These are phyloP conservation scores for Penicillium macrosclerotiorum DNA, from an alignment of 495 filamentous ascomycete species.

Conservation along the genomic window DNA sequence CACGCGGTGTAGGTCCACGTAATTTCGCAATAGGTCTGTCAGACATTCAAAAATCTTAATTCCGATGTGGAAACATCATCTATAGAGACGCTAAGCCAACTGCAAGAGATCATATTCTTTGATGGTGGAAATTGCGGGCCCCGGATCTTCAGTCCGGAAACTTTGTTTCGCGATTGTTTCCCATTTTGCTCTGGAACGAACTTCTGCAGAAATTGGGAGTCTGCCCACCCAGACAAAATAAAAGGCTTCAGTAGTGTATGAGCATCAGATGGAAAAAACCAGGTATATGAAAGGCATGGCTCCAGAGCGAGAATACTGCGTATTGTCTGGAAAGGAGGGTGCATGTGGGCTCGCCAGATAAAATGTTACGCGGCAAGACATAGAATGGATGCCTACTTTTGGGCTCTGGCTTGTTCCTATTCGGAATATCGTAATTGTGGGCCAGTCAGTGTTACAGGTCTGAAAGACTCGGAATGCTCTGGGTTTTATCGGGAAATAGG, in stretches of 20 bases:
- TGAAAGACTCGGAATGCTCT: neutral
- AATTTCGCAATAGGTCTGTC: neutral
- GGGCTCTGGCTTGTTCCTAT: constrained; percentile 3
- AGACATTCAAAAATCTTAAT: neutral
- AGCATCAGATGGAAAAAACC: no score
- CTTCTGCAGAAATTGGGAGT: neutral
- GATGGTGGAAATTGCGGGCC: neutral
- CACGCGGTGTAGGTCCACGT: neutral
- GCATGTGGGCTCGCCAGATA: no score
- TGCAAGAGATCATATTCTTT: neutral
- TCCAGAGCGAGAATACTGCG: no score
- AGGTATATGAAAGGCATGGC: no score
- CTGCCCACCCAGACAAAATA: no score
- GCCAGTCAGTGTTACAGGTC: no score
- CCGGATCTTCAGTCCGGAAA: neutral
- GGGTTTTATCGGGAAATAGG: no score
- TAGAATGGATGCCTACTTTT: neutral
- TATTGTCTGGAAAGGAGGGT: no score
- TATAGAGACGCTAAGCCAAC: neutral
- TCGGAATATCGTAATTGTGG: no score
- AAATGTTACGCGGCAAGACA: no score
- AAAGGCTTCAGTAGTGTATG: no score
- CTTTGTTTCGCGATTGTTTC: neutral
- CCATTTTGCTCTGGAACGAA: neutral
- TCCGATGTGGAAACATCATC: neutral